These are phyloP conservation scores for Malus hybrid DNA, from an alignment of 331 rosid species.

Conservation along the genomic window DNA sequence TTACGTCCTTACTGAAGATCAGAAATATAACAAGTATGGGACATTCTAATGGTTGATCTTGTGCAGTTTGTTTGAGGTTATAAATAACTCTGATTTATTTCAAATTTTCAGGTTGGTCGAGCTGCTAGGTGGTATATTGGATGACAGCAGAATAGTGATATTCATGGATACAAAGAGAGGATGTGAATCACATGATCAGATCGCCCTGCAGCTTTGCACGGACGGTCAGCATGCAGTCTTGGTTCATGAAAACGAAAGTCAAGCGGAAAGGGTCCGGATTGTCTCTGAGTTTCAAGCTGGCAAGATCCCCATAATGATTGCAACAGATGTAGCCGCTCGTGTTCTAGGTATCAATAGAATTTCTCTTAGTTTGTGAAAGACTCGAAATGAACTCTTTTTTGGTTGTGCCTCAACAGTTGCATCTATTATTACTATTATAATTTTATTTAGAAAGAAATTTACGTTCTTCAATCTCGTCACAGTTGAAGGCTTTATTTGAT, in stretches of 20 bases:
- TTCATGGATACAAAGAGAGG: constrained; percentile 99
- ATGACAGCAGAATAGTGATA: constrained; percentile 90
- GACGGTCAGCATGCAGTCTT: constrained; percentile 99
- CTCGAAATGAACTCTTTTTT: constrained; percentile 10
- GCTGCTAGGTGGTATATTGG: constrained; percentile 88
- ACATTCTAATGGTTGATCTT: background rate
- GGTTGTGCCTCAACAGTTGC: background rate
- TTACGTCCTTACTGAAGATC: constrained; percentile 89
- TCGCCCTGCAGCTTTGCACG: constrained; percentile 91
- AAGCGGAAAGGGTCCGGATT: constrained; percentile 98
- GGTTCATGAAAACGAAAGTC: constrained; percentile 89
- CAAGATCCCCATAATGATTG: constrained; percentile 98
- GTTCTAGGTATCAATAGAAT: constrained; percentile 64
- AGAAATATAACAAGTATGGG: constrained; percentile 86
- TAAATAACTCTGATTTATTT: constrained; percentile 6
- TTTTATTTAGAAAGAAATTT: no score
- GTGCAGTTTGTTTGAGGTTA: background rate
- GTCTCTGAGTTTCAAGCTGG: constrained; percentile 93
- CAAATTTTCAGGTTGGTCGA: constrained; percentile 63
- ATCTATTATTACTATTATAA: background rate
- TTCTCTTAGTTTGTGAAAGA: constrained; percentile 3
- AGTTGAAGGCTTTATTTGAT: background rate
- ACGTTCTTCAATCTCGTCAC: background rate
- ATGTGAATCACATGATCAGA: constrained; percentile 50
- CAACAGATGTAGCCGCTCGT: constrained; percentile 98